Evolutionary conservation across 345 rosid species (phyloP).

Genomic region (Zanthoxylum bungeanum): DNA sequence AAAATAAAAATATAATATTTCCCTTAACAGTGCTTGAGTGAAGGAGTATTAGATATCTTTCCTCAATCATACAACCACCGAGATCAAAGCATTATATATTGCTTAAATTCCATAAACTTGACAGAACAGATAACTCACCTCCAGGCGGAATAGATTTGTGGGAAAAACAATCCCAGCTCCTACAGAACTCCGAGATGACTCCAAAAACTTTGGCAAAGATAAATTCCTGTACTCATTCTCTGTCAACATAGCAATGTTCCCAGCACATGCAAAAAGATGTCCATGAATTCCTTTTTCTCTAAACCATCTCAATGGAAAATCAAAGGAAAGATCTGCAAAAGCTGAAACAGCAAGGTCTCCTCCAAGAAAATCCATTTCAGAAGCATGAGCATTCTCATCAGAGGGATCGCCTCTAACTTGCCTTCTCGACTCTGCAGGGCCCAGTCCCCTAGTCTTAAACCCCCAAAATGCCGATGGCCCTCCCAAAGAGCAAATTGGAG

Average conservation of each 20-base stretch:
- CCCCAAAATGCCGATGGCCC: slow-evolving; percentile 89
- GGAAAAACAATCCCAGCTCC: slow-evolving; percentile 90
- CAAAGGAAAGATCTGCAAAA: slow-evolving; percentile 90
- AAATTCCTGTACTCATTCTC: slow-evolving; percentile 64
- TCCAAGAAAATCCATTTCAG: too few relatives aligned
- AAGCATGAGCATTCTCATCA: too few relatives aligned
- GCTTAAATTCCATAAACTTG: too few relatives aligned
- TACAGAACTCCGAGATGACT: slow-evolving; percentile 63
- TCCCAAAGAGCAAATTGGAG: slow-evolving; percentile 72
- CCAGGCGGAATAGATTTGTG: slow-evolving; percentile 73
- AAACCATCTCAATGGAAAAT: slow-evolving; percentile 75
- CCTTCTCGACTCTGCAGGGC: slow-evolving; percentile 79
- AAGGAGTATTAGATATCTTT: too few relatives aligned
- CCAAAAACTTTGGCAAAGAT: slow-evolving; percentile 46
- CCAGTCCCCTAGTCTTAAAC: slow-evolving; percentile 72
- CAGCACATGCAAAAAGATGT: slow-evolving; percentile 80
- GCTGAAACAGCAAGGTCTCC: too few relatives aligned
- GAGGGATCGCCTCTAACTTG: too few relatives aligned
- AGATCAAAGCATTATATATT: too few relatives aligned
- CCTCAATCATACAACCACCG: too few relatives aligned
- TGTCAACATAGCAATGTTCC: slow-evolving; percentile 66
- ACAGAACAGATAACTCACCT: too few relatives aligned
- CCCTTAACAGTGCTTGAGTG: neutral
- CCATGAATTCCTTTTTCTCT: slow-evolving; percentile 87
- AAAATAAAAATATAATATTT: neutral